Base-by-base conservation (phyloP, 2,329 filamentous ascomycete species). In the Aspergillus vadensis region DNA sequence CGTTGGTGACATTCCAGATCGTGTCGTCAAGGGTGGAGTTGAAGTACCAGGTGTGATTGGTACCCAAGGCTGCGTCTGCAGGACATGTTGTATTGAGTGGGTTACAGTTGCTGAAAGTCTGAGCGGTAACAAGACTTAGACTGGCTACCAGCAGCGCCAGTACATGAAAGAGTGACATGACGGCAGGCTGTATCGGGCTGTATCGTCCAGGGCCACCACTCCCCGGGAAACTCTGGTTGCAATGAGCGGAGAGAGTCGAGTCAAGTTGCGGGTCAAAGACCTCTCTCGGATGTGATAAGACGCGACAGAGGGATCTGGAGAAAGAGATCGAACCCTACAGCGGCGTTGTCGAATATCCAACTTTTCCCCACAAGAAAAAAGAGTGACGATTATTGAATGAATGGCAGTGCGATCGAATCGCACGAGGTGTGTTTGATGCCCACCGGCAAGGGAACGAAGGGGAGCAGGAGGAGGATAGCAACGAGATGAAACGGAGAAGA, bases 21-120 rank as follows among this genome's bases (percentile, higher is more conserved):
- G 81, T 80, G 76, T 77, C 39, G 80, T 83, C 60, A 83, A 88
- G 50, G 8, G 82, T 87, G 27, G 72, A 68, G 72, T 89, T 90
- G 80, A 91, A 91, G 72, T 83, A 74, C 77, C 86, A 90, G 50
- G 79, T 80, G 75, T 88, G 82, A 32, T 82, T 74, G 7, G 78
- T 80, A 58, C 88, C 86, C 17, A 96, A 83, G 12, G 91, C 92
- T 2, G 86, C 82, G 74, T 95, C 85, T 43, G 86, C 75, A 1
- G 90, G 86, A 74, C 92, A 96, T 47, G 83, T 86, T 62, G 79
- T 77, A 65, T 92, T 84, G 70, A 89, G 82, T 5, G 94, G 93
- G 72, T 96, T 88, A 81, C 93, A 98, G 44, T 82, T 75, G 7
- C 91, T 92, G 58, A 78, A 86, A 32, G 92, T 92, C 76, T 97